Conservation (phyloP, 345 rosid genomes). For the Salix exigua region DNA sequence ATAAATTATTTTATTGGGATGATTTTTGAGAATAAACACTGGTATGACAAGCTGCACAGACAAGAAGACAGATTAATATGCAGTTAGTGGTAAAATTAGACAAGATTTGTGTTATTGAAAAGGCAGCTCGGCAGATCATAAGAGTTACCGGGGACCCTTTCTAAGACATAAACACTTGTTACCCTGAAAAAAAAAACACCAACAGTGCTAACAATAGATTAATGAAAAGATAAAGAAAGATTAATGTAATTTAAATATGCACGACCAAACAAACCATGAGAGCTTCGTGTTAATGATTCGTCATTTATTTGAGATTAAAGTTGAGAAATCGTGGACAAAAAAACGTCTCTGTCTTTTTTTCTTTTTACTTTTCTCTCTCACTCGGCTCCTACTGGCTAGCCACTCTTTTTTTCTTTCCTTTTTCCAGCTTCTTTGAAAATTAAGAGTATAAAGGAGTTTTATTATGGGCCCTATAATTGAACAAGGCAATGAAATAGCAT, state of each 20-base stretch:
- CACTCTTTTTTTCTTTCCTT: background rate
- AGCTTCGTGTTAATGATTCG: background rate
- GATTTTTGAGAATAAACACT: background rate
- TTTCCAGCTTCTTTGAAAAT: constrained; percentile 8
- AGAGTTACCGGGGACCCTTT: constrained; percentile 34
- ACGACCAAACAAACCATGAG: background rate
- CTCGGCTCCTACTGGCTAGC: no score
- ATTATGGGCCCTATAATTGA: background rate
- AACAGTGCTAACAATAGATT: no score
- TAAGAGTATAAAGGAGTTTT: background rate
- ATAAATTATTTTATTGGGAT: accelerated
- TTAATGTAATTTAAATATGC: background rate
- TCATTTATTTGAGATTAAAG: background rate
- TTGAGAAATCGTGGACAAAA: background rate
- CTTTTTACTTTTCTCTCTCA: background rate
- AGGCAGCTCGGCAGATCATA: constrained; percentile 31
- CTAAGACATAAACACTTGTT: constrained; percentile 9
- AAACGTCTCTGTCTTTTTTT: background rate
- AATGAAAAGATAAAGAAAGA: background rate
- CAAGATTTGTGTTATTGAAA: constrained; percentile 40
- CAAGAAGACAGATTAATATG: constrained; percentile 45
- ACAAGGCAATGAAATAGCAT: background rate
- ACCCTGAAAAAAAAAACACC: no score
- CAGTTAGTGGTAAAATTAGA: constrained; percentile 13
- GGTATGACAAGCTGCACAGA: constrained; percentile 38